Base-by-base conservation (phyloP, 108 stramenopile species). In the Fistulifera pelliculosa region DNA sequence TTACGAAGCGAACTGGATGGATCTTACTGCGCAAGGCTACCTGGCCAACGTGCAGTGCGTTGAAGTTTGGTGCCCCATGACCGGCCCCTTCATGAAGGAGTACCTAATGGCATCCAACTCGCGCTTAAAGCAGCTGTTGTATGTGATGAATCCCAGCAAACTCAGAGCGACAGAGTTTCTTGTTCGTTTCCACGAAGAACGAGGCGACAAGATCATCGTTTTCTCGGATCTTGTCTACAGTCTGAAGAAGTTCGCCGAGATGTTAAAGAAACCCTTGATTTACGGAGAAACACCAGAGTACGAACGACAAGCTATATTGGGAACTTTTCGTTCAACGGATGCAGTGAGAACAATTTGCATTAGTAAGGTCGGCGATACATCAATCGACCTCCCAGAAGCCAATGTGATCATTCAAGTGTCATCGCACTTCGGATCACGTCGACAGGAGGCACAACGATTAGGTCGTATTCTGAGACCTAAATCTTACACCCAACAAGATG, bases 1-100 rank as follows among this genome's bases (percentile, higher is more conserved):
- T 15, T 99, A 99, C 78, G 99, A 99, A 63, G 99, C 99, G n/a
- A 99, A 99, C 63, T 99, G 99, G 99, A 96, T 99, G 94, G 99
- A 99, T 64, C 72, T 99, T 11, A 99, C 99, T 25, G 77, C 91
- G 16, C 85, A 76, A 17, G 98, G 98, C 2, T 98, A 96, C 65
- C 68, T 99, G 17, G 97, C 97, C 21, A 96, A 98, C 66, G 98
- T 99, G n/a, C 91, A 97, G 62, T 98, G 97, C 59, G 82, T 95
- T 10, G 99, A 99, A 71, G 93, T 95, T 1, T 97, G 99, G 96
- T 98, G 97, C 66, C 95, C 97, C 60, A 98, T 99, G 97, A 95
- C 96, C 14, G 87, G 80, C 5, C 90, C 89, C 8, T 99, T 98
- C 61, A 97, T 95, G 87, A 77, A 77, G 54, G 96, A 96, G 68